phyloP scores from a whole-genome alignment of 2,329 filamentous ascomycete genomes.

The Chaetothyriales sp. region DNA sequence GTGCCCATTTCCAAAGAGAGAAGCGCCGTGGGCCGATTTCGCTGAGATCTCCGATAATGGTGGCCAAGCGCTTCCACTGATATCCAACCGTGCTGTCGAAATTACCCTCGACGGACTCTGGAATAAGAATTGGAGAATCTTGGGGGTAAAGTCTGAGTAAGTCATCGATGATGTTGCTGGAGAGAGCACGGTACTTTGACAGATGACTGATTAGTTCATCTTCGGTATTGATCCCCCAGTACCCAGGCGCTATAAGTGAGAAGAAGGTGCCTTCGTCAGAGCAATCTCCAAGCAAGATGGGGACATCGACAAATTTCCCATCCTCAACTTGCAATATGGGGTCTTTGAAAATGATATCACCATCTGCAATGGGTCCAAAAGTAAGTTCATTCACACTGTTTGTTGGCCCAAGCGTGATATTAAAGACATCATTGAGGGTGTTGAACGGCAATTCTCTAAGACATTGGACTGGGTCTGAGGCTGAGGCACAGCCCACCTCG shows the following conservation, averaged over 20 bases:
- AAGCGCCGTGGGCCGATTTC: constrained; percentile 43
- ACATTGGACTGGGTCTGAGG: constrained; percentile 46
- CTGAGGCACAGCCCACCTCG: constrained; percentile 43
- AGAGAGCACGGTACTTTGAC: constrained; percentile 15
- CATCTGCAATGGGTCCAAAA: constrained; percentile 26
- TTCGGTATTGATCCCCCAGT: constrained; percentile 37
- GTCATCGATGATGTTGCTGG: constrained; percentile 8
- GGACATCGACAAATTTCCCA: constrained; percentile 28
- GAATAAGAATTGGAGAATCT: constrained; percentile 18
- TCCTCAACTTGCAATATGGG: constrained; percentile 26
- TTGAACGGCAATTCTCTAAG: constrained; percentile 47
- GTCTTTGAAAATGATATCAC: constrained; percentile 36
- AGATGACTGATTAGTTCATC: constrained; percentile 35
- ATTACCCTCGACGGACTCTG: constrained; percentile 1
- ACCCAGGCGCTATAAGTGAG: constrained; percentile 21
- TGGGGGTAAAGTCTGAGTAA: constrained; percentile 37
- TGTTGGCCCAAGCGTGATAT: constrained; percentile 18
- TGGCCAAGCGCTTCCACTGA: constrained; percentile 40
- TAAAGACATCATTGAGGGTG: constrained; percentile 40
- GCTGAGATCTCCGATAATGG: constrained; percentile 39
- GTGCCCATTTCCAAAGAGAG: constrained; percentile 38
- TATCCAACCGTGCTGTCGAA: constrained; percentile 21
- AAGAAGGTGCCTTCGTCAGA: constrained; percentile 50
- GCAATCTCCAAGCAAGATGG: constrained; percentile 19
- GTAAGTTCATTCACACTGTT: too few relatives aligned